phyloP scores from a whole-genome alignment of 73 alveolate species.

The Effrenium voratum region DNA sequence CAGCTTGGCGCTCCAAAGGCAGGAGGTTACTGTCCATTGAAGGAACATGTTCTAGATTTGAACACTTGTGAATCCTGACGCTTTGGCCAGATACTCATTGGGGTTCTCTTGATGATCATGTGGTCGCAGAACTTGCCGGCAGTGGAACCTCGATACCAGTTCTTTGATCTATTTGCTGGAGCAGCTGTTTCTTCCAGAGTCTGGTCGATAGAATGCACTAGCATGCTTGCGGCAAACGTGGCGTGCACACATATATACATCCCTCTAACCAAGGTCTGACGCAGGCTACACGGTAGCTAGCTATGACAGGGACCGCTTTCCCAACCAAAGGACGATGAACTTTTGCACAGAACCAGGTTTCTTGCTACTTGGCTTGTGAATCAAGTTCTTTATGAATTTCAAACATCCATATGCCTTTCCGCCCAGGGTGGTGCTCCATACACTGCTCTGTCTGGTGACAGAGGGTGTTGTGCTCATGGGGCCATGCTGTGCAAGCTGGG shows the following conservation, averaged over 20 bases:
- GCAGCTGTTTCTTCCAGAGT: neutral
- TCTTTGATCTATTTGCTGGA: neutral
- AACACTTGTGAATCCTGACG: neutral
- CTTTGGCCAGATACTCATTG: neutral
- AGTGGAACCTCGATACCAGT: neutral
- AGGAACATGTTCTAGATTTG: neutral
- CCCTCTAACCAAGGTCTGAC: too few relatives aligned
- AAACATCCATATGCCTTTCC: too few relatives aligned
- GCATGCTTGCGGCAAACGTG: too few relatives aligned
- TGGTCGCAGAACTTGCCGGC: neutral
- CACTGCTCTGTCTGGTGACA: neutral
- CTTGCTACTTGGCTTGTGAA: too few relatives aligned
- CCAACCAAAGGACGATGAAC: too few relatives aligned
- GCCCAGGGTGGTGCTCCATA: slow-evolving; percentile 41
- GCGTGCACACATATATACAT: too few relatives aligned
- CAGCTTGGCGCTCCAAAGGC: neutral
- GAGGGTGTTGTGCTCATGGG: slow-evolving; percentile 32
- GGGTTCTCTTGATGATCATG: neutral
- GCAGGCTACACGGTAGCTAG: too few relatives aligned
- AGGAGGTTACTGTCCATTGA: neutral
- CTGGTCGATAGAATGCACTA: neutral
- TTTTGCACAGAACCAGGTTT: too few relatives aligned
- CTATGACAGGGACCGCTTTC: too few relatives aligned
- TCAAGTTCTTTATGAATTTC: too few relatives aligned
- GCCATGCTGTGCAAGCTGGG: slow-evolving; percentile 50